Evolutionary conservation across 2,329 filamentous ascomycete species (phyloP).

Genomic region (Bipolaris victoriae): DNA sequence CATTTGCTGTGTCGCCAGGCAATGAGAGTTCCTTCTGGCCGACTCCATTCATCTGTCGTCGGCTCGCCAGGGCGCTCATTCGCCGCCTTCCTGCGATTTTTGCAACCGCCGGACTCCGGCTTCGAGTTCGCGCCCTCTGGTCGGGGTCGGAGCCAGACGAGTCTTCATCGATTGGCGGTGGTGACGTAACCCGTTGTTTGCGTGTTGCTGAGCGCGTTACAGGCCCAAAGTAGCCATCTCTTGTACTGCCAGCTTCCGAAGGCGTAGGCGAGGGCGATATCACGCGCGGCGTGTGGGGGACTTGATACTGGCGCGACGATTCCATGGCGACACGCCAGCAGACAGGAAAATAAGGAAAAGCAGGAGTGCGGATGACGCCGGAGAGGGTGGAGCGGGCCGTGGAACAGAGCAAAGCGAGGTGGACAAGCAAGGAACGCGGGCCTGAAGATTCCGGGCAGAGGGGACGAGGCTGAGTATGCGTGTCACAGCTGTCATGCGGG

Average conservation of each 20-base stretch:
- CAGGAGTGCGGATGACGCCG: slow-evolving; percentile 63
- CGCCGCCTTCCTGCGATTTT: slow-evolving; percentile 49
- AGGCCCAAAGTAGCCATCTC: slow-evolving; percentile 72
- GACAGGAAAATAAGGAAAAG: slow-evolving; percentile 64
- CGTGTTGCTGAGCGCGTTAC: slow-evolving; percentile 76
- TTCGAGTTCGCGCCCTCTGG: slow-evolving; percentile 69
- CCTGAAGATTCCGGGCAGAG: slow-evolving; percentile 16
- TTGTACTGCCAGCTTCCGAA: slow-evolving; percentile 53
- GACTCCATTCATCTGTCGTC: slow-evolving; percentile 46
- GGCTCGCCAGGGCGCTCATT: slow-evolving; percentile 60
- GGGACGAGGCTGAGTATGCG: slow-evolving; percentile 25
- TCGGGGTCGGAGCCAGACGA: slow-evolving; percentile 61
- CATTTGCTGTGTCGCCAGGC: slow-evolving; percentile 61
- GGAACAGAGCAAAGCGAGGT: slow-evolving; percentile 37
- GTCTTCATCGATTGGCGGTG: slow-evolving; percentile 68
- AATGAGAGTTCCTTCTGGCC: slow-evolving; percentile 51
- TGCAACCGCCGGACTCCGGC: slow-evolving; percentile 67
- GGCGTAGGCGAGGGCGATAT: slow-evolving; percentile 81
- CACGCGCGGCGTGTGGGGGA: slow-evolving; percentile 83
- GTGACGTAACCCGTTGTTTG: slow-evolving; percentile 61
- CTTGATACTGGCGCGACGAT: slow-evolving; percentile 59
- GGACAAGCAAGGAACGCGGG: slow-evolving; percentile 27
- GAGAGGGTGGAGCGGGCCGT: slow-evolving; percentile 52
- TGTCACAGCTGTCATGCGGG: slow-evolving; percentile 25
- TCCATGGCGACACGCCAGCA: slow-evolving; percentile 50